Base-by-base conservation (phyloP, 345 rosid genomes). In the Salix caprea region DNA sequence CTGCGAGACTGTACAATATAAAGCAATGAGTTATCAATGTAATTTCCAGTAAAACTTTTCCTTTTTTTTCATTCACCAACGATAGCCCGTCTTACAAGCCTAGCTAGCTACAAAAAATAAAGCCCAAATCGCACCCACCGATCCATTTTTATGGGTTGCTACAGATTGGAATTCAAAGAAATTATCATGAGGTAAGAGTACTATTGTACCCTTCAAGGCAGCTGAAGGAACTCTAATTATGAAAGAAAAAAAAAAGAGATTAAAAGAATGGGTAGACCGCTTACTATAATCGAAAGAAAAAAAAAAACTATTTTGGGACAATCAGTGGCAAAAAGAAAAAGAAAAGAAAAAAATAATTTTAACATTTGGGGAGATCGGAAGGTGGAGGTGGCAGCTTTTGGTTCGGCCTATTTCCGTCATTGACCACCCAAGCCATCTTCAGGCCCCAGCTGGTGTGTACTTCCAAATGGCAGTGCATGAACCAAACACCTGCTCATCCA, bases 401-500 rank as follows among this genome's bases (percentile, higher is more conserved):
- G 39, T 80, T 70, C 24, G 67, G 77, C 7, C 79, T 70, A 46
- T 83, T 82, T 6, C 92, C 89, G 64, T 85, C 87, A n/a, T 10
- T 75, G 34, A 87, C 89, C 52, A 87, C 32, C 90, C 89, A 89
- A 9, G 84, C 89, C 90, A 89, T 87, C 78, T 87, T 87, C 81
- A 89, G 75, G 2, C 90, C 92, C 90, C 90, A 87, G 78, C 88
- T 86, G 3, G 89, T 86, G 78, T 86, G 90, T 21, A 89, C 88
- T 70, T 87, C 88, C 65, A 86, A 44, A 79, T 89, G 88, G 67
- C 90, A 87, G 18, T 89, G 90, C 89, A 86, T 86, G 76, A 87
- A 87, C 92, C 90, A 87, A 2, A 40, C 80, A 19, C 77, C 77
- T 74, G 62, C 50, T 10, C 16, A 67, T 3, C 7, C n/a, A 13